Conservation (phyloP, 345 rosid genomes). For the Garcia nutans region DNA sequence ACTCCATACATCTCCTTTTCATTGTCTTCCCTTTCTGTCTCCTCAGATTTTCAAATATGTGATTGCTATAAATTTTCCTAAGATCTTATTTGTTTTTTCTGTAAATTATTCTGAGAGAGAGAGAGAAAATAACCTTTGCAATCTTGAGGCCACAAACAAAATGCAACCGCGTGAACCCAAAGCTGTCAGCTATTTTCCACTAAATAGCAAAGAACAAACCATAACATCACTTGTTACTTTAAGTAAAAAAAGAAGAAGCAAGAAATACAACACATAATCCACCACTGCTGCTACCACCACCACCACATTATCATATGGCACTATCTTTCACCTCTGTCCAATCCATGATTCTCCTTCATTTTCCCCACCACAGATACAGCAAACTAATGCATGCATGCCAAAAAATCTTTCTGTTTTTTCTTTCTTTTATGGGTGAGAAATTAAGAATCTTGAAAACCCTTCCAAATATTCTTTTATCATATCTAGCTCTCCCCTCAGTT, state of each 20-base stretch:
- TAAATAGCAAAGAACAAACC: constrained; percentile 17
- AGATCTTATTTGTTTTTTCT: too few species aligned
- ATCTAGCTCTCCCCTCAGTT: constrained; percentile 9
- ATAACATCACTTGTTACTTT: constrained; percentile 6
- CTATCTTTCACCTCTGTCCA: constrained; percentile 14
- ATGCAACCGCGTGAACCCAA: constrained; percentile 35
- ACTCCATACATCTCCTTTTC: background rate
- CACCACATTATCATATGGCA: background rate
- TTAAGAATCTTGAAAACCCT: constrained; percentile 13
- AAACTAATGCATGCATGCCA: background rate
- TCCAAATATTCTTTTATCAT: background rate
- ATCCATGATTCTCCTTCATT: constrained; percentile 16
- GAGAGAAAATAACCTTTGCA: constrained; percentile 3
- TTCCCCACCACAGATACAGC: background rate
- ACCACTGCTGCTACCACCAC: too few species aligned
- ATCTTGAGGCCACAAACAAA: constrained; percentile 19
- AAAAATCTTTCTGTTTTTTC: background rate
- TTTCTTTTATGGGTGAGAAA: background rate
- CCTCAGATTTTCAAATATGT: background rate
- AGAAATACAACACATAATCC: background rate
- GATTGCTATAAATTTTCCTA: background rate
- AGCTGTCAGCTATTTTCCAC: constrained; percentile 31
- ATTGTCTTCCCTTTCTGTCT: background rate
- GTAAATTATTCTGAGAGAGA: too few species aligned
- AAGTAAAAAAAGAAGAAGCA: background rate